Percentiles rank a stretch among this genome's conserved stretches.
These are phyloP conservation scores for Phytophthora nicotianae DNA, from an alignment of 352 stramenopile genomes.

Conservation along the genomic window DNA sequence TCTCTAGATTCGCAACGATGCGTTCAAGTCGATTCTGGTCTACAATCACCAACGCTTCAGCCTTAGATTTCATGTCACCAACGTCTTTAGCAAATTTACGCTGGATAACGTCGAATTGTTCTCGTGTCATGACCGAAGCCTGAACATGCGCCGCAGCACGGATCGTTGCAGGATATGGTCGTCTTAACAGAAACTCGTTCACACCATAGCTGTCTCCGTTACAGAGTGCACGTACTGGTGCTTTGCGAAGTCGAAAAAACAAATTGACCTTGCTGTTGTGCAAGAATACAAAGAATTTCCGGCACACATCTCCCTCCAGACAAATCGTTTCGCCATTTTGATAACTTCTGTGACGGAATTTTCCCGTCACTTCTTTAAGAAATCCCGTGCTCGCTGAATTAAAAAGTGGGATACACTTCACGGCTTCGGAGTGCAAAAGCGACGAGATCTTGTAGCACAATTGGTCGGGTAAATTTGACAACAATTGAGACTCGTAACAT, in stretches of 20 bases:
- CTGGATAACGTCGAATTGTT: slow-evolving; percentile 68
- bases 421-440: slow-evolving; percentile 60
- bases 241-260: slow-evolving; percentile 40
- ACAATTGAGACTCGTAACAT: slow-evolving; percentile 59
- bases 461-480: slow-evolving; percentile 62
- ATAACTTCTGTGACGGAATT: slow-evolving; percentile 65
- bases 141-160: slow-evolving; percentile 53
- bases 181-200: slow-evolving; percentile 60
- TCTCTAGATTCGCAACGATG: slow-evolving; percentile 54
- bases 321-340: slow-evolving; percentile 67
- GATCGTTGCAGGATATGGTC: slow-evolving; percentile 47
- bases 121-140: slow-evolving; percentile 52
- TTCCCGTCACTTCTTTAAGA: slow-evolving; percentile 63
- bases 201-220: slow-evolving; percentile 64
- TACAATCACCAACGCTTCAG: slow-evolving; percentile 36
- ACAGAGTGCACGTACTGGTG: slow-evolving; percentile 45
- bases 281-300: slow-evolving; percentile 73
- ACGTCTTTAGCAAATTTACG: slow-evolving; percentile 69
- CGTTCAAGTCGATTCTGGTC: slow-evolving; percentile 35
- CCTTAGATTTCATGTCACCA: slow-evolving; percentile 45
- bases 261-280: slow-evolving; percentile 51
- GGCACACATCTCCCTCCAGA: slow-evolving; percentile 59
- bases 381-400: slow-evolving; percentile 50
- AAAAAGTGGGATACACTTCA: slow-evolving; percentile 65
- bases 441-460: slow-evolving; percentile 72